These are phyloP conservation scores for Lyophyllum semitale DNA, from an alignment of 768 basidiomycete genomes.

Conservation along the genomic window DNA sequence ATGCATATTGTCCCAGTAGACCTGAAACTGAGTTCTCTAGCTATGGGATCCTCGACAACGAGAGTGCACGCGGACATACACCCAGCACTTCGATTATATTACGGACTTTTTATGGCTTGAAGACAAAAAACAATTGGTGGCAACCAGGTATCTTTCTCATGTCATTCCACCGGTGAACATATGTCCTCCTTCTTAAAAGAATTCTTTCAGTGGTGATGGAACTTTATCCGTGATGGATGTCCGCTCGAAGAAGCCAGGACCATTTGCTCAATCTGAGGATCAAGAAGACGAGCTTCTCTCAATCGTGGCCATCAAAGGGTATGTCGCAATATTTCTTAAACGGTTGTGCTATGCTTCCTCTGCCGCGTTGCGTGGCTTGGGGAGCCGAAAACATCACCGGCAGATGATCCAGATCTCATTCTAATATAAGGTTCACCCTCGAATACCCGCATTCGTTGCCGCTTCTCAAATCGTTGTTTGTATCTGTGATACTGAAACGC, in stretches of 20 bases:
- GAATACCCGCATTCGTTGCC: conserved; percentile 4
- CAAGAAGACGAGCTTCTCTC: conserved; percentile 95
- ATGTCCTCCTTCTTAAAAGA: neutral
- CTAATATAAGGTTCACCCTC: no score
- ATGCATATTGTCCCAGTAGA: neutral
- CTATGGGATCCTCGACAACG: conserved; percentile 86
- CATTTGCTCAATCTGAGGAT: conserved; percentile 87
- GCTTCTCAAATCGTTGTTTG: conserved; percentile 1
- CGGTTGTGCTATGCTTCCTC: conserved; percentile 5
- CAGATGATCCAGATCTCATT: no score
- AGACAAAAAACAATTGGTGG: conserved; percentile 81
- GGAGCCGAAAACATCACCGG: neutral
- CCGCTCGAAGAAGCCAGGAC: conserved; percentile 75
- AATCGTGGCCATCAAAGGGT: conserved; percentile 84
- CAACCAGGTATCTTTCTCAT: conserved; percentile 69
- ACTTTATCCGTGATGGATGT: conserved; percentile 92
- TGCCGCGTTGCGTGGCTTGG: conserved; percentile 2
- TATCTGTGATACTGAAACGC: conserved; percentile 12
- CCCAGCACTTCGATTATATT: conserved; percentile 93
- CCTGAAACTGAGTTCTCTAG: conserved; percentile 38
- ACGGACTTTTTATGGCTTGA: conserved; percentile 88
- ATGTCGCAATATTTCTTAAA: conserved; percentile 22
- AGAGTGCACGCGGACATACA: conserved; percentile 66
- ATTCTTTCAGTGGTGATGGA: conserved; percentile 75
- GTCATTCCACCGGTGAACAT: neutral